A percentile compares a stretch with the other conserved stretches of the same genome.
Evolutionary conservation across 108 stramenopile species (phyloP).

Genomic region (Cyclotella choctawhatcheeana): DNA sequence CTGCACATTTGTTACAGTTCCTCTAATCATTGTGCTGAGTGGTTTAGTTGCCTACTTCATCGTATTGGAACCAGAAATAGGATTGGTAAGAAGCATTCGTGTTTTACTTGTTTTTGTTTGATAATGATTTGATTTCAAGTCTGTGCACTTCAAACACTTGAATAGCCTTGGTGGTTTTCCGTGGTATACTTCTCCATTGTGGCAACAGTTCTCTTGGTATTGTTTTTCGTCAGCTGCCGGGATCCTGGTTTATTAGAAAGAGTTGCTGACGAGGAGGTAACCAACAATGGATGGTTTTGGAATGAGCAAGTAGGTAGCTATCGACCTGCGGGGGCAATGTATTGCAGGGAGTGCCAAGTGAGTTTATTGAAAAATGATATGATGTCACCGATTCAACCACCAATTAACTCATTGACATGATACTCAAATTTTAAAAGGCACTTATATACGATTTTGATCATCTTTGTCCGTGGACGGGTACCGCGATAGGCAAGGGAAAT

Average conservation of each 20-base stretch:
- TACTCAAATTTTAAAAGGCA: not conserved
- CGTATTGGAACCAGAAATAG: slow-evolving; percentile 65
- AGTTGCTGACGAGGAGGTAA: slow-evolving; percentile 85
- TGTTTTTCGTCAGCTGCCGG: slow-evolving; percentile 85
- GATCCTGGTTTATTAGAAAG: slow-evolving; percentile 89
- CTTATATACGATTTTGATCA: slow-evolving; percentile 19
- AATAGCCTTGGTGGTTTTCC: slow-evolving; percentile 77
- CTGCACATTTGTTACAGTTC: slow-evolving; percentile 84
- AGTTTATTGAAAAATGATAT: too few species aligned
- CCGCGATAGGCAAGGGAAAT: slow-evolving; percentile 70
- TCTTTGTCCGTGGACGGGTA: slow-evolving; percentile 10
- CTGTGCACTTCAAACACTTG: not conserved
- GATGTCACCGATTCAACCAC: too few species aligned
- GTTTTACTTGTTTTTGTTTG: too few species aligned
- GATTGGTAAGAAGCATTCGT: slow-evolving; percentile 76
- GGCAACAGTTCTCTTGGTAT: slow-evolving; percentile 61
- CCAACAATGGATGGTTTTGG: slow-evolving; percentile 89
- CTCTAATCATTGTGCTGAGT: slow-evolving; percentile 72
- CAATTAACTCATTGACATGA: not conserved
- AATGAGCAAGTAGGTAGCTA: slow-evolving; percentile 92
- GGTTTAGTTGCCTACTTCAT: slow-evolving; percentile 72
- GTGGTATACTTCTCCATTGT: slow-evolving; percentile 77
- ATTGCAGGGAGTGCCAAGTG: slow-evolving; percentile 83
- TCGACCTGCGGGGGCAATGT: slow-evolving; percentile 88
- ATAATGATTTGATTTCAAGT: not conserved